Percentiles rank a stretch among this genome's conserved stretches.
phyloP scores from a whole-genome alignment of 139 green algal genomes.

The Chlorella sp. region DNA sequence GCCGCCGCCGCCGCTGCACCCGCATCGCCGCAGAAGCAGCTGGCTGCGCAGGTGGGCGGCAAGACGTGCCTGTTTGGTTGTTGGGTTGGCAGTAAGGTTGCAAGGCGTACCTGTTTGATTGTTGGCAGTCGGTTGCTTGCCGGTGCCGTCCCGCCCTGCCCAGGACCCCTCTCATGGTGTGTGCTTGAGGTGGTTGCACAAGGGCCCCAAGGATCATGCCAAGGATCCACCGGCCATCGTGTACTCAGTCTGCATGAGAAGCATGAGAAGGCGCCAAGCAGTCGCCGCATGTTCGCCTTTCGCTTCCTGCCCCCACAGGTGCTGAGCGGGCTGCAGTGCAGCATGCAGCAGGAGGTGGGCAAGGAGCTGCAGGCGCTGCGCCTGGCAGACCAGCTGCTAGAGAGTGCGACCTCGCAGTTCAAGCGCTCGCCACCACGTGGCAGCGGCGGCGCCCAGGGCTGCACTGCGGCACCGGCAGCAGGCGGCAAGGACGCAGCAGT shows the following conservation, averaged over 20 bases:
- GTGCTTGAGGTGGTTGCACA: too few relatives aligned
- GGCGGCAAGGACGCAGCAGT: not conserved
- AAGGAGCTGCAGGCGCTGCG: constrained; percentile 42
- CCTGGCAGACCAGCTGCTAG: constrained; percentile 37
- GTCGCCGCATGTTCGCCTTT: too few relatives aligned
- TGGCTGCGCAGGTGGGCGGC: constrained; percentile 14
- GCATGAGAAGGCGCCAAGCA: too few relatives aligned
- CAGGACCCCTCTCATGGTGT: too few relatives aligned
- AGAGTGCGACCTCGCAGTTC: constrained; percentile 13
- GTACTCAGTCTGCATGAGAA: too few relatives aligned
- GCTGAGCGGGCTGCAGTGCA: constrained; percentile 13
- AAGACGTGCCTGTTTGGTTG: not conserved
- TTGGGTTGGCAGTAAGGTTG: not conserved
- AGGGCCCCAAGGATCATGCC: too few relatives aligned
- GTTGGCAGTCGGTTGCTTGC: too few relatives aligned
- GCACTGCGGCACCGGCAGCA: not conserved
- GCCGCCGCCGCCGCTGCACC: not conserved
- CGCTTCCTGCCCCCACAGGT: too few relatives aligned
- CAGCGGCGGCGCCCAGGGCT: not conserved
- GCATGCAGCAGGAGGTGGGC: constrained; percentile 30
- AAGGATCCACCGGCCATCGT: too few relatives aligned
- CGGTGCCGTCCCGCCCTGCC: too few relatives aligned
- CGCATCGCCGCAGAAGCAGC: not conserved
- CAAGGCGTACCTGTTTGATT: not conserved
- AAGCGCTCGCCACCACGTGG: not conserved